Percentiles rank a stretch among this genome's conserved stretches.
Conservation (phyloP, 768 basidiomycete genomes). For the Termitomyces sp. region DNA sequence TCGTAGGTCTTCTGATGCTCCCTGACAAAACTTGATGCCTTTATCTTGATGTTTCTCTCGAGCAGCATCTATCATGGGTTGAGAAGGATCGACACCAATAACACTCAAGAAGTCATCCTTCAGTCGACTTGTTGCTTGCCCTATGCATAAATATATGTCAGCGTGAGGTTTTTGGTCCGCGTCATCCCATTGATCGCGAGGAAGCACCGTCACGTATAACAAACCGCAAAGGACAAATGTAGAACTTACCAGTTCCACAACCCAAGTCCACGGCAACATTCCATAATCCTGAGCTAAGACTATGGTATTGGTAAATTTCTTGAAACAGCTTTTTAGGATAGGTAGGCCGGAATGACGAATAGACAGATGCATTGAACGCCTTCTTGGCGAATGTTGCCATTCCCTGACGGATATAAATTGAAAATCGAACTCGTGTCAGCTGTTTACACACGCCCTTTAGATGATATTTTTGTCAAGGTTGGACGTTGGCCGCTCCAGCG, state of each 20-base stretch:
- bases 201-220: not conserved
- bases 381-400: constrained; percentile 78
- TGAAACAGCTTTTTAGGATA: constrained; percentile 67
- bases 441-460: too few species aligned
- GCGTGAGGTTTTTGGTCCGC: not conserved
- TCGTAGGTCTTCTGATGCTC: constrained; percentile 48
- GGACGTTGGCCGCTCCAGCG: too few species aligned
- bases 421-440: too few species aligned
- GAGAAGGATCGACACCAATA: constrained; percentile 71
- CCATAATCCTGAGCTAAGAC: constrained; percentile 29
- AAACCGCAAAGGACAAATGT: not conserved
- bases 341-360: constrained; percentile 66
- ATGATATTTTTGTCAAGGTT: too few species aligned
- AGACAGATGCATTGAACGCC: constrained; percentile 61
- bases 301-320: constrained; percentile 56
- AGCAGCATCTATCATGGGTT: constrained; percentile 61
- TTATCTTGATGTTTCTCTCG: constrained; percentile 16
- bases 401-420: too few species aligned
- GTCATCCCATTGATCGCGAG: not conserved
- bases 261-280: constrained; percentile 68
- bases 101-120: constrained; percentile 47
- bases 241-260: constrained; percentile 69
- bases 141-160: constrained; percentile 25
- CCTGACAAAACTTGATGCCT: constrained; percentile 25
- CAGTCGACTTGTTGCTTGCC: constrained; percentile 63